Percentiles rank a stretch among this genome's conserved stretches.
These are phyloP conservation scores for Fulvia fulva DNA, from an alignment of 2,329 filamentous ascomycete species.

Conservation along the genomic window DNA sequence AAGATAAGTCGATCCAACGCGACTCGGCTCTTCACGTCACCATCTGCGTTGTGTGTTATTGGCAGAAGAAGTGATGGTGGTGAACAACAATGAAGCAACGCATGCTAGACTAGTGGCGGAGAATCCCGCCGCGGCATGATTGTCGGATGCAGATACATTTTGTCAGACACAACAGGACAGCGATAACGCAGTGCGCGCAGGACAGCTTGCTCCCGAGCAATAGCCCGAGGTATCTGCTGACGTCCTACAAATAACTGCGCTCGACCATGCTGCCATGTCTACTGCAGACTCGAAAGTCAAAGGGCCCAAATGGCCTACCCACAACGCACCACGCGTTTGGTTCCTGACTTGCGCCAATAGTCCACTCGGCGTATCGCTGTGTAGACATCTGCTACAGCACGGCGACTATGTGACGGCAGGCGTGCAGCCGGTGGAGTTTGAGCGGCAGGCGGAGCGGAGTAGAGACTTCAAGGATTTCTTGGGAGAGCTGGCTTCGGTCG, in stretches of 20 bases:
- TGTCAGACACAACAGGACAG: neutral
- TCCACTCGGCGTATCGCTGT: slow-evolving; percentile 77
- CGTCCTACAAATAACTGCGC: neutral
- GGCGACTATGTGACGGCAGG: slow-evolving; percentile 88
- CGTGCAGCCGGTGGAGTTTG: slow-evolving; percentile 72
- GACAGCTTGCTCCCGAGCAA: neutral
- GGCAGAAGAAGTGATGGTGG: neutral
- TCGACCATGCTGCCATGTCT: slow-evolving; percentile 15
- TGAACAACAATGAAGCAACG: neutral
- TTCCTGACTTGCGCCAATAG: slow-evolving; percentile 84
- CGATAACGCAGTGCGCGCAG: too few relatives aligned
- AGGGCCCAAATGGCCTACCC: slow-evolving; percentile 54
- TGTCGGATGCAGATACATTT: neutral
- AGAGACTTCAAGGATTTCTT: slow-evolving; percentile 77
- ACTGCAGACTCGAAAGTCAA: slow-evolving; percentile 29
- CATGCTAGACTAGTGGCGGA: neutral
- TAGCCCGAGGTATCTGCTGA: neutral
- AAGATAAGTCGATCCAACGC: neutral
- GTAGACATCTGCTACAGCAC: slow-evolving; percentile 77
- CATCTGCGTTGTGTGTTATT: neutral
- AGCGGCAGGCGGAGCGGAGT: slow-evolving; percentile 63
- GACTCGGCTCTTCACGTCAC: neutral
- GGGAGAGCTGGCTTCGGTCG: slow-evolving; percentile 45
- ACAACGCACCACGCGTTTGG: slow-evolving; percentile 78
- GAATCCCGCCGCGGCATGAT: neutral